These are phyloP conservation scores for Lactifluus piperatus DNA, from an alignment of 768 basidiomycete species.

Conservation along the genomic window DNA sequence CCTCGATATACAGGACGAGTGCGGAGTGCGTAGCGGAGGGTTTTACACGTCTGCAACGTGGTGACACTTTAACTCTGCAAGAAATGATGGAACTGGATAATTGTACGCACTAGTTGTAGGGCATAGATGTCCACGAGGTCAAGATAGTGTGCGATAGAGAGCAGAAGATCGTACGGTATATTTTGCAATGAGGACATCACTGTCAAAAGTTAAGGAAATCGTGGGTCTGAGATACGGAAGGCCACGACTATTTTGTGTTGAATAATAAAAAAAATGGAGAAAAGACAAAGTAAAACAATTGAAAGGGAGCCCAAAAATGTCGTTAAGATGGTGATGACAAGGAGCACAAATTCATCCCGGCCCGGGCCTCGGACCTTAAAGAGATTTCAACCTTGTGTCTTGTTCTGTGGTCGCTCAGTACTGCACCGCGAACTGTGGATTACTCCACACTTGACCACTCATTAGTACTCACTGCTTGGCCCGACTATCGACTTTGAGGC, in stretches of 20 bases:
- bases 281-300: not conserved
- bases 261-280: not conserved
- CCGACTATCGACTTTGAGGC: not conserved
- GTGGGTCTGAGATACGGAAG: not conserved
- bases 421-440: not conserved
- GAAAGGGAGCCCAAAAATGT: not conserved
- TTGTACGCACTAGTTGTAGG: slow-evolving; percentile 49
- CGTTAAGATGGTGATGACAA: not conserved
- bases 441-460: not conserved
- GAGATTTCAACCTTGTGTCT: not conserved
- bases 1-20: slow-evolving; percentile 63
- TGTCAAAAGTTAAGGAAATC: not conserved
- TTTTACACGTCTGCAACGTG: slow-evolving; percentile 46
- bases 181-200: slow-evolving; percentile 28
- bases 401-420: not conserved
- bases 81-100: not conserved
- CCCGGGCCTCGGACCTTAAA: not conserved
- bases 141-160: slow-evolving; percentile 58
- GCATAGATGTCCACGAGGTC: slow-evolving; percentile 51
- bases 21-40: slow-evolving; percentile 48
- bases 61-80: not conserved
- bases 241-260: not conserved
- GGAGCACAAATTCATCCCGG: not conserved
- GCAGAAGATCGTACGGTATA: slow-evolving; percentile 61
- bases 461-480: not conserved